A percentile compares a stretch with the other conserved stretches of the same genome.
phyloP scores from a whole-genome alignment of 495 filamentous ascomycete genomes.

The Penicillium simplicissimum region DNA sequence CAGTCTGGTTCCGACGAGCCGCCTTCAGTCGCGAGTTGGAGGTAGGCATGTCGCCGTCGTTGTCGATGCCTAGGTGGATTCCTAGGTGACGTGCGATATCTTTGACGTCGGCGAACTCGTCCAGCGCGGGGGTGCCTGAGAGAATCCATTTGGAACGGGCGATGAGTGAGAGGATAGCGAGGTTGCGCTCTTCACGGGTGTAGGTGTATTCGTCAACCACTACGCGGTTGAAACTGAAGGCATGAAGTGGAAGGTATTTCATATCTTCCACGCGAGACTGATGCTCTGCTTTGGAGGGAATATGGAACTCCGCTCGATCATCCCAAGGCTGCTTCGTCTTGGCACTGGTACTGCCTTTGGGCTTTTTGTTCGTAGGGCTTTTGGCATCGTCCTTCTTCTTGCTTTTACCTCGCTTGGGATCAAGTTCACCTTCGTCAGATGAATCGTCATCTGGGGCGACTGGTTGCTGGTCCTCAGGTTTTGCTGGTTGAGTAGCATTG shows the following conservation, averaged over 20 bases:
- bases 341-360: conserved; percentile 1
- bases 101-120: conserved; percentile 60
- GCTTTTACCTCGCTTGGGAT: not conserved
- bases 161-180: conserved; percentile 35
- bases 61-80: conserved; percentile 54
- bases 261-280: conserved; percentile 20
- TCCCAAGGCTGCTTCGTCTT: conserved; percentile 15
- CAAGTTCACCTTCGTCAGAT: not conserved
- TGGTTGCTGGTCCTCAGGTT: not conserved
- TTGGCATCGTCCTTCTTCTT: not conserved
- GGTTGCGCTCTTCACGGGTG: conserved; percentile 36
- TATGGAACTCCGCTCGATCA: conserved; percentile 32
- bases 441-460: conserved; percentile 2
- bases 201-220: conserved; percentile 73
- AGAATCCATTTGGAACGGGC: conserved; percentile 64
- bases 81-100: conserved; percentile 56
- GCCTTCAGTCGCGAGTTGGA: conserved; percentile 35
- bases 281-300: not conserved
- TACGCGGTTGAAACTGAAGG: conserved; percentile 61
- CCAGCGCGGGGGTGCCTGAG: conserved; percentile 64
- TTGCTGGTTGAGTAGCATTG: not conserved
- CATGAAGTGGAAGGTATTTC: conserved; percentile 50
- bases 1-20: conserved; percentile 28
- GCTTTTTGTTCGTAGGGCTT: conserved; percentile 1
- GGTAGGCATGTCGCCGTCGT: conserved; percentile 40